Conservation (phyloP, 305 asterid genomes). For the Fraxinus ornus region DNA sequence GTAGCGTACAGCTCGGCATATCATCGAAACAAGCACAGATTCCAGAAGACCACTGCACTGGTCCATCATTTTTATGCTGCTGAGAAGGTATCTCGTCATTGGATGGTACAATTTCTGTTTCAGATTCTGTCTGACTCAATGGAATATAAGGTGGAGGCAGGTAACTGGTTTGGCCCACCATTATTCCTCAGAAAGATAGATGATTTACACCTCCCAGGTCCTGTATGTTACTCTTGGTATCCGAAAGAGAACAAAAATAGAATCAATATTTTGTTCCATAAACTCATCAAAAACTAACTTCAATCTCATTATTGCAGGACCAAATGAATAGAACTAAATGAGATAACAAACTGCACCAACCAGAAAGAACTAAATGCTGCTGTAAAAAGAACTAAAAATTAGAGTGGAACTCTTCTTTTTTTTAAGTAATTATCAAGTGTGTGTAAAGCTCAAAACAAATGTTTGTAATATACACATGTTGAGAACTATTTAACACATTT, state of each 20-base stretch:
- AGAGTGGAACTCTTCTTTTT: not conserved
- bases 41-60: constrained; percentile 85
- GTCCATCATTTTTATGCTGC: constrained; percentile 31
- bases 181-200: constrained; percentile 21
- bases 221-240: constrained; percentile 25
- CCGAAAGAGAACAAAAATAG: constrained; percentile 24
- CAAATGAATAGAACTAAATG: too few species aligned
- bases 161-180: constrained; percentile 43
- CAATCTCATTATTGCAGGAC: not conserved
- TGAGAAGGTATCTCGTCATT: constrained; percentile 31
- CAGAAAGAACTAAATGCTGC: not conserved
- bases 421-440: not conserved
- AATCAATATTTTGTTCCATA: constrained; percentile 2
- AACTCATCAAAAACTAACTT: not conserved
- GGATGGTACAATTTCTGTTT: constrained; percentile 33
- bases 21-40: constrained; percentile 96
- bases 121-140: constrained; percentile 51
- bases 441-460: not conserved
- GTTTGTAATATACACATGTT: not conserved
- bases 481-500: not conserved
- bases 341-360: not conserved
- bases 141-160: constrained; percentile 66
- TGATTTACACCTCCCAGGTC: constrained; percentile 13
- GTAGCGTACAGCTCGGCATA: constrained; percentile 87
- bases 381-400: not conserved